These are phyloP conservation scores for Chrysanthemum seticuspe DNA, from an alignment of 129 eudicot species.

Conservation along the genomic window DNA sequence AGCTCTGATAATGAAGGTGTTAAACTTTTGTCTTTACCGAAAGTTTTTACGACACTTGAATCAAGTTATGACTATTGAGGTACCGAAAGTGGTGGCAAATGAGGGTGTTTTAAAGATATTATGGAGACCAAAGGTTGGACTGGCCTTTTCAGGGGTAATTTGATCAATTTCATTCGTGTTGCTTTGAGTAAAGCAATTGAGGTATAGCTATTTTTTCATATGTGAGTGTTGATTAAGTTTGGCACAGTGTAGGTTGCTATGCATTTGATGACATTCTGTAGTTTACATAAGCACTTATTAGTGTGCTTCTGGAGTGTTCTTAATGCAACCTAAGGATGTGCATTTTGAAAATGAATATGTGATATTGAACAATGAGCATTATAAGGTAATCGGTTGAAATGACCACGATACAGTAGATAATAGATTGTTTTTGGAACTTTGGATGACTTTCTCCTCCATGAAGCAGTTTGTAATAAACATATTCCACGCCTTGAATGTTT, in stretches of 20 bases:
- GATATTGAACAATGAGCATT: not conserved
- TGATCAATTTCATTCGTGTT: slow-evolving; percentile 83
- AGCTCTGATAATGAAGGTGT: slow-evolving; percentile 51
- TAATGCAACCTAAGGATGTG: not conserved
- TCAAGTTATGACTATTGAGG: slow-evolving; percentile 39
- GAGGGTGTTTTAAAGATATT: slow-evolving; percentile 50
- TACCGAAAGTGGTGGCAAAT: slow-evolving; percentile 38
- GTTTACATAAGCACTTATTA: not conserved
- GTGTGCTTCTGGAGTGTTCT: slow-evolving; percentile 15
- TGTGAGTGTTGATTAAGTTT: not conserved
- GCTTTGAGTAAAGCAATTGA: slow-evolving; percentile 89
- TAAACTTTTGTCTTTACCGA: slow-evolving; percentile 42
- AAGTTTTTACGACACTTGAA: slow-evolving; percentile 49
- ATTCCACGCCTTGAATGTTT: too few relatives aligned
- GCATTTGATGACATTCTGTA: not conserved
- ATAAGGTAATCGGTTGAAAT: not conserved
- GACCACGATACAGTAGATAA: too few relatives aligned
- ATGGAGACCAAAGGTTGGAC: slow-evolving; percentile 85
- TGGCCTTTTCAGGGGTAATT: slow-evolving; percentile 80
- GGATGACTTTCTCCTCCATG: too few relatives aligned
- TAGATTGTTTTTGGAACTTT: too few relatives aligned
- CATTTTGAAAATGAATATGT: not conserved
- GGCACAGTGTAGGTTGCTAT: not conserved
- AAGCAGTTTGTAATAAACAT: too few relatives aligned
- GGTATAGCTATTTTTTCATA: slow-evolving; percentile 37